These are phyloP conservation scores for Salvia splendens DNA, from an alignment of 257 asterid genomes.

Conservation along the genomic window DNA sequence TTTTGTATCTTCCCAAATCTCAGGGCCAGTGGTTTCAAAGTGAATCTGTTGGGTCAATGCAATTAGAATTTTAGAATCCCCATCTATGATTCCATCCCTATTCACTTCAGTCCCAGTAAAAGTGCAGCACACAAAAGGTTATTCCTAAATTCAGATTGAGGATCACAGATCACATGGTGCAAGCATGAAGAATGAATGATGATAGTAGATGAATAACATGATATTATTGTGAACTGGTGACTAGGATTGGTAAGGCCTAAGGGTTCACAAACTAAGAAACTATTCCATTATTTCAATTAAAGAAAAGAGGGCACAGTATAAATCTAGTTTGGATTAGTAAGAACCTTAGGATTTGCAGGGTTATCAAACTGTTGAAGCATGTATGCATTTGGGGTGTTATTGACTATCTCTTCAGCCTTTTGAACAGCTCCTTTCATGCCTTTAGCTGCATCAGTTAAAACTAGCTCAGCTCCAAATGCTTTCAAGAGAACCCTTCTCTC, in stretches of 20 bases:
- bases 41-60: constrained; percentile 57
- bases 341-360: constrained; percentile 98
- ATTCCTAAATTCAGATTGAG: constrained; percentile 14
- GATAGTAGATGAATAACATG: constrained; percentile 16
- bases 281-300: neutral
- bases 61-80: constrained; percentile 22
- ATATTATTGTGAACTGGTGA: constrained; percentile 14
- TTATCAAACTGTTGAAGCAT: constrained; percentile 96
- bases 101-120: neutral
- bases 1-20: constrained; percentile 97
- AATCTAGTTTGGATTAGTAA: constrained; percentile 17
- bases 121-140: neutral
- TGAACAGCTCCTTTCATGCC: constrained; percentile 97
- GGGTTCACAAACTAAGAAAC: constrained; percentile 2
- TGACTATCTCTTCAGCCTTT: constrained; percentile 89
- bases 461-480: constrained; percentile 98
- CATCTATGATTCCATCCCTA: neutral
- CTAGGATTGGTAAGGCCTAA: constrained; percentile 8
- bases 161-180: constrained; percentile 26
- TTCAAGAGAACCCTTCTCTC: constrained; percentile 96
- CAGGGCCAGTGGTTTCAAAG: constrained; percentile 98
- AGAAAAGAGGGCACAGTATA: neutral
- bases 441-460: constrained; percentile 86
- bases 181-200: constrained; percentile 17
- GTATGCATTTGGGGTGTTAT: constrained; percentile 74